Evolutionary conservation across 352 stramenopile species (phyloP).

Genomic region (Plasmopara halstedii): DNA sequence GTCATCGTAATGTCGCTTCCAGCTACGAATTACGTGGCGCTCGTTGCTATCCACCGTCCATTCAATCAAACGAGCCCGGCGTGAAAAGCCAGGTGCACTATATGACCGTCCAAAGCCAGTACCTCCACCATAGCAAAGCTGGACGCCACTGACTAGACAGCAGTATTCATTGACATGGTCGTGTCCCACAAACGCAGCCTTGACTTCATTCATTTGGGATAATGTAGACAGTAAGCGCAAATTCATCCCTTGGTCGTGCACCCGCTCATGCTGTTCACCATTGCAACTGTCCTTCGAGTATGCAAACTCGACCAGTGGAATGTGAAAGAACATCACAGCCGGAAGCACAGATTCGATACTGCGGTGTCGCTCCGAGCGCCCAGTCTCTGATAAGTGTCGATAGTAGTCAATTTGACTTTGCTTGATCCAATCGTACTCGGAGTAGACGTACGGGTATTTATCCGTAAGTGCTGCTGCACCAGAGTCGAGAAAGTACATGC

Average conservation of each 20-base stretch:
- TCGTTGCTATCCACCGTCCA: slow-evolving; percentile 36
- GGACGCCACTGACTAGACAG: slow-evolving; percentile 28
- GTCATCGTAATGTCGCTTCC: slow-evolving; percentile 33
- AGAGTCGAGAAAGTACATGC: slow-evolving; percentile 63
- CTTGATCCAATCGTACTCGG: slow-evolving; percentile 49
- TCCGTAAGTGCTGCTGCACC: slow-evolving; percentile 17
- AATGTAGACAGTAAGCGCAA: slow-evolving; percentile 34
- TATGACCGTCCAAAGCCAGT: slow-evolving; percentile 39
- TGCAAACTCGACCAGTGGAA: slow-evolving; percentile 43
- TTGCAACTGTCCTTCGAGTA: slow-evolving; percentile 15
- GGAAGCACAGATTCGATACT: slow-evolving; percentile 15
- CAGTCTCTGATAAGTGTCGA: slow-evolving; percentile 19
- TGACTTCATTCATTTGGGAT: slow-evolving; percentile 45
- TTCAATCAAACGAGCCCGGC: slow-evolving; percentile 45
- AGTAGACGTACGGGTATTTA: slow-evolving; percentile 27
- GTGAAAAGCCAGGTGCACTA: slow-evolving; percentile 20
- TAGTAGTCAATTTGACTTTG: slow-evolving; percentile 44
- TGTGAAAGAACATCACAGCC: slow-evolving; percentile 66
- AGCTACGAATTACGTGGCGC: slow-evolving; percentile 34
- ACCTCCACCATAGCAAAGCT: slow-evolving; percentile 51
- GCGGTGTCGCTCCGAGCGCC: slow-evolving; percentile 13
- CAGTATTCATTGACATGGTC: slow-evolving; percentile 63
- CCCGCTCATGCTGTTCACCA: slow-evolving; percentile 31
- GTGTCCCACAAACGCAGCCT: slow-evolving; percentile 50
- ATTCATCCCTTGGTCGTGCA: slow-evolving; percentile 35